Evolutionary conservation across 1,284 basidiomycete genomes (phyloP).

Genomic region (Anthracocystis walkeri): DNA sequence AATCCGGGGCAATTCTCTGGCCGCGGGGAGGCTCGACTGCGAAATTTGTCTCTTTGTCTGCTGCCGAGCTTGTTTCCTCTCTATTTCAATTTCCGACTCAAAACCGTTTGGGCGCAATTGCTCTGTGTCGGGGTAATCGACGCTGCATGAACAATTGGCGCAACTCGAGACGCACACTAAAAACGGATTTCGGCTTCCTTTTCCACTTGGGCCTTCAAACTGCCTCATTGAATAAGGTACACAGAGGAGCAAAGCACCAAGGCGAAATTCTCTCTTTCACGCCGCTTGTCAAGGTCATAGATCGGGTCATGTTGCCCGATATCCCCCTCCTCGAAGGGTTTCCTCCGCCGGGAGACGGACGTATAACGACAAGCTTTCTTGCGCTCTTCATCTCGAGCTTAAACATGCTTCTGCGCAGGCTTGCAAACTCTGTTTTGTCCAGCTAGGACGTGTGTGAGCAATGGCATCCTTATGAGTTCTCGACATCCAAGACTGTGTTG

Average conservation of each 20-base stretch:
- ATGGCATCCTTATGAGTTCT: background rate
- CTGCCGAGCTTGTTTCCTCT: conserved; percentile 1
- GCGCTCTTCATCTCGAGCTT: conserved; percentile 21
- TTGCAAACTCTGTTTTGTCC: too few relatives aligned
- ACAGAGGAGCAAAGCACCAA: background rate
- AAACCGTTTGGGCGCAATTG: background rate
- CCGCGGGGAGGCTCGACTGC: conserved; percentile 6
- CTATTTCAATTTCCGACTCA: conserved; percentile 15
- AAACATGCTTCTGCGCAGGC: conserved; percentile 1
- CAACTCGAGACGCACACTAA: background rate
- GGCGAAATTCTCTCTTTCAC: conserved; percentile 17
- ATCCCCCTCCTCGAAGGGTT: background rate
- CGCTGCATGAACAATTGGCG: background rate
- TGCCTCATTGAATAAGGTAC: too few relatives aligned
- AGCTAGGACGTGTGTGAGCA: conserved; percentile 1
- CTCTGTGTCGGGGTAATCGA: conserved; percentile 26
- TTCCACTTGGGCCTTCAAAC: too few relatives aligned
- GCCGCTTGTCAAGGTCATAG: background rate
- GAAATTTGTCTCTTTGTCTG: too few relatives aligned
- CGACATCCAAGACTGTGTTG: too few relatives aligned
- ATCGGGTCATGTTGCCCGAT: conserved; percentile 9
- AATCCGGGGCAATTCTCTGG: conserved; percentile 26
- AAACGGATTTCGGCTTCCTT: too few relatives aligned
- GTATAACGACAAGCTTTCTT: conserved; percentile 6
- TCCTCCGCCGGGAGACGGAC: conserved; percentile 7